A percentile compares a stretch with the other conserved stretches of the same genome.
phyloP scores from a whole-genome alignment of 345 rosid species.

The Melaleuca quinquenervia region DNA sequence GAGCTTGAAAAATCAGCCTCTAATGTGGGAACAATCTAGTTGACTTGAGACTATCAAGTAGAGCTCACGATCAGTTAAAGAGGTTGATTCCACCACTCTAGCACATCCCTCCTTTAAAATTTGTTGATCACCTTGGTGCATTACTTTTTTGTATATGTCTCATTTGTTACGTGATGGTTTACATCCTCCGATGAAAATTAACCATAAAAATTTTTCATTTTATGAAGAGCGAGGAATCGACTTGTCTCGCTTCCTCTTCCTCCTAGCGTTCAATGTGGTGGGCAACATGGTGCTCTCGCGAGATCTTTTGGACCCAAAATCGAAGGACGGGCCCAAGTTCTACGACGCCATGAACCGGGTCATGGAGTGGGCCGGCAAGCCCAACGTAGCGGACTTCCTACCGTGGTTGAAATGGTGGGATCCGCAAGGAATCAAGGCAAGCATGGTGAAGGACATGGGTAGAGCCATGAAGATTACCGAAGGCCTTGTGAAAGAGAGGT shows the following conservation, averaged over 20 bases:
- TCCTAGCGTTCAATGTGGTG: not conserved
- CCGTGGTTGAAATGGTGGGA: conserved; percentile 6
- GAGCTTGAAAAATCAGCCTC: no score
- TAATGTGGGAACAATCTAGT: not conserved
- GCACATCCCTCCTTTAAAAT: not conserved
- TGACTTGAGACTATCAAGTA: no score
- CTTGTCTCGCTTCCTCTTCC: not conserved
- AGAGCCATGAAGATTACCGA: not conserved
- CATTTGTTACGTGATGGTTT: not conserved
- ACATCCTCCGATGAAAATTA: not conserved
- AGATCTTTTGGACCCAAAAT: not conserved
- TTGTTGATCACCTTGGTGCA: not conserved
- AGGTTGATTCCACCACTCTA: not conserved
- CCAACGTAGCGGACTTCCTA: not conserved
- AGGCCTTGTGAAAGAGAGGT: not conserved
- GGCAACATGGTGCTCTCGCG: not conserved
- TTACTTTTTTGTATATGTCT: not conserved
- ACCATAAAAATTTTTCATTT: not conserved
- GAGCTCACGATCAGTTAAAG: no score
- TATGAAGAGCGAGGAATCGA: not conserved
- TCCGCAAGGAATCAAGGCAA: conserved; percentile 16
- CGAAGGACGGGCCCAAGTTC: not conserved
- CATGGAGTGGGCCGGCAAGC: not conserved
- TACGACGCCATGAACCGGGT: not conserved
- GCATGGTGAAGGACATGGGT: conserved; percentile 1